These are phyloP conservation scores for Stenogyne calaminthoides DNA, from an alignment of 305 asterid genomes.

Conservation along the genomic window DNA sequence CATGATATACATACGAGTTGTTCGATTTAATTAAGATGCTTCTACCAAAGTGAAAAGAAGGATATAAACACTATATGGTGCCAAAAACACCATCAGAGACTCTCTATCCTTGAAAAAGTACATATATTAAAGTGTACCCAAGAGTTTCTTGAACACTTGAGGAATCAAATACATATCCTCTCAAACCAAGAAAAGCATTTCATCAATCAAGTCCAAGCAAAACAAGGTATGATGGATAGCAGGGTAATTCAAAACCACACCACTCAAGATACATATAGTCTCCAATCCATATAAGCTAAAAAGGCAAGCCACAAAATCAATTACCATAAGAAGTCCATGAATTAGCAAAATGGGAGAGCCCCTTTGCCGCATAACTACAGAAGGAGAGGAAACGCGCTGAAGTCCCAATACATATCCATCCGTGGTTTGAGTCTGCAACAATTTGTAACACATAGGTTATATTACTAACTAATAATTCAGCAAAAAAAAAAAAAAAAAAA, in stretches of 20 bases:
- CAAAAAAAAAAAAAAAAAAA: neutral
- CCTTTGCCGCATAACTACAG: constrained; percentile 35
- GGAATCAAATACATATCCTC: neutral
- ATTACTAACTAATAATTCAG: constrained; percentile 7
- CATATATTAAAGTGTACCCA: neutral
- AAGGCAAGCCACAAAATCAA: constrained; percentile 5
- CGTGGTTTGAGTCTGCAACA: constrained; percentile 63
- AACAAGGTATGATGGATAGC: neutral
- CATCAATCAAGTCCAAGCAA: constrained; percentile 10
- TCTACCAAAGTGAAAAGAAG: neutral
- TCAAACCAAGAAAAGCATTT: constrained; percentile 21
- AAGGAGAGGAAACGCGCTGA: constrained; percentile 81
- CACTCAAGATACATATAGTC: neutral
- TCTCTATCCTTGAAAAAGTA: neutral
- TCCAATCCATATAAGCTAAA: constrained; percentile 1
- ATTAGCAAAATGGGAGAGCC: constrained; percentile 79
- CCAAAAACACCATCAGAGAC: neutral
- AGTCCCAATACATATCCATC: constrained; percentile 92
- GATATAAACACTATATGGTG: neutral
- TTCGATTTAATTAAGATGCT: neutral
- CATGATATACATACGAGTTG: neutral
- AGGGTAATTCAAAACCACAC: neutral
- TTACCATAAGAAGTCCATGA: constrained; percentile 95
- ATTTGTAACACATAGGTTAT: constrained; percentile 4
- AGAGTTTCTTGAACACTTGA: constrained; percentile 8